These are phyloP conservation scores for Phytophthora fragariae DNA, from an alignment of 352 stramenopile genomes.

Conservation along the genomic window DNA sequence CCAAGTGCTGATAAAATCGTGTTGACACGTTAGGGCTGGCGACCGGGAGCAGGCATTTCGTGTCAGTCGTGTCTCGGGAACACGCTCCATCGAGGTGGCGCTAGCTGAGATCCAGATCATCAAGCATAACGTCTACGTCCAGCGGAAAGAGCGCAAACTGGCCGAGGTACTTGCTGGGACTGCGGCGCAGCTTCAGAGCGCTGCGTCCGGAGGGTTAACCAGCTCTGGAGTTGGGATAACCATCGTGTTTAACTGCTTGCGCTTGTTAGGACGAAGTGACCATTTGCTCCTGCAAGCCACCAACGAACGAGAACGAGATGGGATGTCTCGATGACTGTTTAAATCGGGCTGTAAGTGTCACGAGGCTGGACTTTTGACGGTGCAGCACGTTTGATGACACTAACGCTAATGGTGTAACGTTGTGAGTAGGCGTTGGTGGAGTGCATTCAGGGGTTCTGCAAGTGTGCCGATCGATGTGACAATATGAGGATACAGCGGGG, in stretches of 20 bases:
- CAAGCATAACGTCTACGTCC: conserved; percentile 75
- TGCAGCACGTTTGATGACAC: neutral
- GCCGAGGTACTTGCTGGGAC: conserved; percentile 43
- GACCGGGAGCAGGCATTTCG: conserved; percentile 53
- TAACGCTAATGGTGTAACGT: neutral
- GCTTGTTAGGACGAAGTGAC: conserved; percentile 72
- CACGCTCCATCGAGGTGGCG: conserved; percentile 72
- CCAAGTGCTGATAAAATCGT: conserved; percentile 15
- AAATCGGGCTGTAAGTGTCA: conserved; percentile 64
- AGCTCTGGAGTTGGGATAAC: conserved; percentile 3
- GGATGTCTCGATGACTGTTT: conserved; percentile 81
- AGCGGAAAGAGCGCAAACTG: conserved; percentile 63
- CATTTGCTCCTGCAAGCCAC: conserved; percentile 59
- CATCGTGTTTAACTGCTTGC: neutral
- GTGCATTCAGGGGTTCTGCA: conserved; percentile 66
- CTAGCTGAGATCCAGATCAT: conserved; percentile 81
- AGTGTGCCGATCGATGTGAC: conserved; percentile 68
- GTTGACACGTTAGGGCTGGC: conserved; percentile 32
- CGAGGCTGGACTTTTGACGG: neutral
- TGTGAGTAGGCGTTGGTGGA: conserved; percentile 66
- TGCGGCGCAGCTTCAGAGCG: neutral
- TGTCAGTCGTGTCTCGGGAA: conserved; percentile 69
- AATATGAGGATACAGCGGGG: conserved; percentile 83
- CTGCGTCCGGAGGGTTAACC: neutral
- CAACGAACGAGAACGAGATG: conserved; percentile 42